Conservation (phyloP, 768 basidiomycete genomes). For the Pleurotus ostreatus region DNA sequence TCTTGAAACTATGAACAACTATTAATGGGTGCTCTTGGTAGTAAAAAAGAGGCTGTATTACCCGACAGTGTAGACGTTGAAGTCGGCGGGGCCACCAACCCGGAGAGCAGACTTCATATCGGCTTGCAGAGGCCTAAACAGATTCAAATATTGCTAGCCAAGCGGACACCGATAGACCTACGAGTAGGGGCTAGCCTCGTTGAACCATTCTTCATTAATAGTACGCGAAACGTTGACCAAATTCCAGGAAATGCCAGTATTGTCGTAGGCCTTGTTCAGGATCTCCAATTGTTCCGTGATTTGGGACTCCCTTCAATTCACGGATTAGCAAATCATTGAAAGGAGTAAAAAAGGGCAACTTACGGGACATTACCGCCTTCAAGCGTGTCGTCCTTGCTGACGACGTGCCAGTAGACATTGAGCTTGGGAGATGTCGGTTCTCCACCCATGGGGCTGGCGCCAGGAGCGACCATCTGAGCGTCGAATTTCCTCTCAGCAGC, state of each 20-base stretch:
- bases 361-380: constrained; percentile 41
- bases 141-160: constrained; percentile 34
- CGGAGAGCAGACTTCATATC: constrained; percentile 46
- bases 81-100: constrained; percentile 30
- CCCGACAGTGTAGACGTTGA: constrained; percentile 53
- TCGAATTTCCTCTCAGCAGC: constrained; percentile 38
- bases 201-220: constrained; percentile 44
- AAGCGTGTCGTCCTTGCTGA: constrained; percentile 25
- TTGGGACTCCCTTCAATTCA: constrained; percentile 28
- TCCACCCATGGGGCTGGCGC: background rate
- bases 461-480: constrained; percentile 28
- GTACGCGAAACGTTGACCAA: constrained; percentile 40
- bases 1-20: constrained; percentile 25
- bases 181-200: constrained; percentile 29
- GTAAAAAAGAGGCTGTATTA: constrained; percentile 17
- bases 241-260: constrained; percentile 32
- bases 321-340: background rate
- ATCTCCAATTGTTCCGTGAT: constrained; percentile 31
- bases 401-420: constrained; percentile 29
- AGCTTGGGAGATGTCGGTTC: constrained; percentile 10
- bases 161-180: background rate
- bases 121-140: constrained; percentile 46
- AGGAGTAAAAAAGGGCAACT: constrained; percentile 9
- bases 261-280: constrained; percentile 38
- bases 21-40: background rate